Conservation (phyloP, 2,329 filamentous ascomycete species). For the Diaporthe ampelina region DNA sequence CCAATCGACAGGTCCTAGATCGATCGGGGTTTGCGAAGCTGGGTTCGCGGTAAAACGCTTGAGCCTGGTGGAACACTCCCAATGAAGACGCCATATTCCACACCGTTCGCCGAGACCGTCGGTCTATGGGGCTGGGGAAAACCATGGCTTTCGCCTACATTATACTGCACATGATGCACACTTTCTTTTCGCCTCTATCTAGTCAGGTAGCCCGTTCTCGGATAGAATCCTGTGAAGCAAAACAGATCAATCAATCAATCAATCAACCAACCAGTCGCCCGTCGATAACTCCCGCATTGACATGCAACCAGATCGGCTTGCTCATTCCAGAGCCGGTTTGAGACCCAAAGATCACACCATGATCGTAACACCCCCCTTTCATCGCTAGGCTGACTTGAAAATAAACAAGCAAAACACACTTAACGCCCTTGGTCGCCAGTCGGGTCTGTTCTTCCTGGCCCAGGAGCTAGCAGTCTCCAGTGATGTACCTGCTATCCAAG, state of each 20-base stretch:
- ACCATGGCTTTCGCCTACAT: constrained; percentile 85
- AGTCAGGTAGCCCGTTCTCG: constrained; percentile 7
- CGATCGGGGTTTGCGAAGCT: constrained; percentile 73
- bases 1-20: constrained; percentile 97
- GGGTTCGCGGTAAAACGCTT: constrained; percentile 75
- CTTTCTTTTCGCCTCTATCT: constrained; percentile 17
- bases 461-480: constrained; percentile 49
- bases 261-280: neutral
- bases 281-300: constrained; percentile 12
- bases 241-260: constrained; percentile 5
- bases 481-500: constrained; percentile 62
- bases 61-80: constrained; percentile 74
- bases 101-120: constrained; percentile 90
- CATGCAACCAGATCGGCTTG: constrained; percentile 8
- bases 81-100: constrained; percentile 88
- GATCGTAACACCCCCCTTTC: neutral
- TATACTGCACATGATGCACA: constrained; percentile 1
- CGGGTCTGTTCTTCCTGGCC: neutral
- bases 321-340: neutral
- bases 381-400: neutral
- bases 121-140: constrained; percentile 92
- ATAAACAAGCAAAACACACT: constrained; percentile 10
- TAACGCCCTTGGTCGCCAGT: neutral
- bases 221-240: neutral
- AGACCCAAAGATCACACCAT: constrained; percentile 9